Conservation (phyloP, 768 basidiomycete species). For the Nidularia sp. region DNA sequence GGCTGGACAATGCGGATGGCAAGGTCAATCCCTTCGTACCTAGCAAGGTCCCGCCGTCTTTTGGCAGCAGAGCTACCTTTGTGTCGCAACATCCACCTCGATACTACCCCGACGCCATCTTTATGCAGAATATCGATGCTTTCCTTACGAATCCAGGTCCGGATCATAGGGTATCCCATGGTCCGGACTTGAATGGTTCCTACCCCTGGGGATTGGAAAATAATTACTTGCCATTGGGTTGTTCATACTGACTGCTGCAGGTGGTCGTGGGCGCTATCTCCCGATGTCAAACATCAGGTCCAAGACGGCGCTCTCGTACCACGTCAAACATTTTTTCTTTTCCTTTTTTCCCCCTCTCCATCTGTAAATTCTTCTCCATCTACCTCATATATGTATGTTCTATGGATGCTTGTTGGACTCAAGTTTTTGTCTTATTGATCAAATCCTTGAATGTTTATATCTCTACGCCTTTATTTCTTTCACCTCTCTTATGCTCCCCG, state of each 20-base stretch:
- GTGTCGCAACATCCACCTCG: no score
- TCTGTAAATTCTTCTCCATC: conserved; percentile 2
- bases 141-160: background rate
- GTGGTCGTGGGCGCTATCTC: conserved; percentile 1
- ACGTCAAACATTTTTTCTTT: background rate
- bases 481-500: background rate
- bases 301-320: conserved; percentile 1
- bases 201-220: conserved; percentile 3
- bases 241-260: background rate
- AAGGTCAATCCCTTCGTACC: no score
- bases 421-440: conserved; percentile 7
- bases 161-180: background rate
- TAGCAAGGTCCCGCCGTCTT: no score
- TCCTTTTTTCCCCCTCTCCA: conserved; percentile 4
- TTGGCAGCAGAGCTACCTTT: no score
- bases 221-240: background rate
- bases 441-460: conserved; percentile 7
- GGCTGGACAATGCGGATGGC: conserved; percentile 10
- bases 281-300: conserved; percentile 2
- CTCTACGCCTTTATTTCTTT: background rate
- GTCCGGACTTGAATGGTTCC: background rate
- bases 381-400: conserved; percentile 5
- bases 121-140: background rate
- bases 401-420: conserved; percentile 6
- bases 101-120: background rate